phyloP scores from a whole-genome alignment of 2,329 filamentous ascomycete species.

The Trichophyton equinum region DNA sequence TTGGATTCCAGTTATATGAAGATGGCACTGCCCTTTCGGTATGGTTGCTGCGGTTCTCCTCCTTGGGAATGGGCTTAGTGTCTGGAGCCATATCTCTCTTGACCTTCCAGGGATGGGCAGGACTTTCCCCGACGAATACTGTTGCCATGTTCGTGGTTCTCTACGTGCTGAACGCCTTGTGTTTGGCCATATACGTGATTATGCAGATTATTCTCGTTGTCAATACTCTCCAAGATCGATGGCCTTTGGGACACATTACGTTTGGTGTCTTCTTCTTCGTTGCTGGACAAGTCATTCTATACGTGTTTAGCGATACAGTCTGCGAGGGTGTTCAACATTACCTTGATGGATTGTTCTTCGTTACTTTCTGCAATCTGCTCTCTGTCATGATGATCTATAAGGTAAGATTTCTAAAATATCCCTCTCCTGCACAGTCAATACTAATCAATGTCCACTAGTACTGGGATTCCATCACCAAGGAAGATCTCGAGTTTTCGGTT shows the following conservation, averaged over 20 bases:
- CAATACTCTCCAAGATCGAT: slow-evolving; percentile 84
- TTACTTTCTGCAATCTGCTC: slow-evolving; percentile 82
- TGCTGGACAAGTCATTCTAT: slow-evolving; percentile 81
- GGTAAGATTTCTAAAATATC: slow-evolving; percentile 37
- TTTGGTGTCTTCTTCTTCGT: slow-evolving; percentile 90
- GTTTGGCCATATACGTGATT: slow-evolving; percentile 69
- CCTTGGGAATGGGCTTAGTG: slow-evolving; percentile 69
- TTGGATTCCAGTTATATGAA: slow-evolving; percentile 96
- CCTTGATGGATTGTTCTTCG: slow-evolving; percentile 85
- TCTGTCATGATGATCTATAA: slow-evolving; percentile 99
- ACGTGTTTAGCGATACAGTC: slow-evolving; percentile 75
- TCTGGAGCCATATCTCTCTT: slow-evolving; percentile 77
- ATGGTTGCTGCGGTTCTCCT: slow-evolving; percentile 76
- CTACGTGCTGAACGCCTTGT: slow-evolving; percentile 81
- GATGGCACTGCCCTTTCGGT: slow-evolving; percentile 88
- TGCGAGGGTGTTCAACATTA: slow-evolving; percentile 82
- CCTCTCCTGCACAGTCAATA: not conserved
- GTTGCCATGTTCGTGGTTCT: slow-evolving; percentile 81
- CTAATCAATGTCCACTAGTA: slow-evolving; percentile 46
- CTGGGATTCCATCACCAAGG: slow-evolving; percentile 97
- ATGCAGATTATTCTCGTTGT: slow-evolving; percentile 82
- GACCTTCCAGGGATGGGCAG: slow-evolving; percentile 87
- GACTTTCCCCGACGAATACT: slow-evolving; percentile 72
- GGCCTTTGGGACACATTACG: slow-evolving; percentile 82
- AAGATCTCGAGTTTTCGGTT: slow-evolving; percentile 96